Conservation (phyloP, 176 grass and related monocot genomes). For the Bromus sterilis region DNA sequence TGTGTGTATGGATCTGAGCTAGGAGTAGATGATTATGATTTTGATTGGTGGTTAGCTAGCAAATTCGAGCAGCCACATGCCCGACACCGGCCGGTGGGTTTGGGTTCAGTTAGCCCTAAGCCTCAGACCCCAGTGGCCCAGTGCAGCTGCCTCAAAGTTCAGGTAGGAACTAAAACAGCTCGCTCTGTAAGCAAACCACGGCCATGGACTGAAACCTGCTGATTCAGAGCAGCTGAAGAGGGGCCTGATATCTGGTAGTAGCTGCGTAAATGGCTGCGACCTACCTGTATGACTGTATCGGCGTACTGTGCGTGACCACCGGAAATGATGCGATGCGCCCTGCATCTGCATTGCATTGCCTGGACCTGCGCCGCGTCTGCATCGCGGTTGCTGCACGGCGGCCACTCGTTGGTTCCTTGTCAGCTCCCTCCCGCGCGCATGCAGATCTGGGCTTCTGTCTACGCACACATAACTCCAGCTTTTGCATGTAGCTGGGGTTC, state of each 20-base stretch:
- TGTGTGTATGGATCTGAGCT: slow-evolving; percentile 1
- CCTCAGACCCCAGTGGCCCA: no score
- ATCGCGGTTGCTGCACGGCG: not conserved
- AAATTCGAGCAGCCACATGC: slow-evolving; percentile 12
- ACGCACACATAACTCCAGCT: not conserved
- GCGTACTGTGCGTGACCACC: not conserved
- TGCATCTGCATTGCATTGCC: not conserved
- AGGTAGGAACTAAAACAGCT: not conserved
- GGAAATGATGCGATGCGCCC: not conserved
- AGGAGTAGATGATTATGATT: not conserved
- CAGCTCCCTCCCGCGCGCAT: no score
- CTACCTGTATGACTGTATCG: no score
- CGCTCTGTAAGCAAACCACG: not conserved
- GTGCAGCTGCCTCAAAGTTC: slow-evolving; percentile 10
- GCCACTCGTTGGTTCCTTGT: not conserved
- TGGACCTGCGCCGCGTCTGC: not conserved
- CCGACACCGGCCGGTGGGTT: slow-evolving; percentile 8
- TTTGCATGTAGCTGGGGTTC: not conserved
- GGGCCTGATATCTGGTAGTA: no score
- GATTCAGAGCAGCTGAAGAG: no score
- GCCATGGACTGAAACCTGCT: not conserved
- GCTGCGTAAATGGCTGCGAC: no score
- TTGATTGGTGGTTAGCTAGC: slow-evolving; percentile 8
- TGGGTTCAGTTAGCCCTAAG: slow-evolving; percentile 3
- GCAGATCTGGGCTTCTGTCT: not conserved